phyloP scores from a whole-genome alignment of 352 stramenopile species.

The Pythium dissimile region DNA sequence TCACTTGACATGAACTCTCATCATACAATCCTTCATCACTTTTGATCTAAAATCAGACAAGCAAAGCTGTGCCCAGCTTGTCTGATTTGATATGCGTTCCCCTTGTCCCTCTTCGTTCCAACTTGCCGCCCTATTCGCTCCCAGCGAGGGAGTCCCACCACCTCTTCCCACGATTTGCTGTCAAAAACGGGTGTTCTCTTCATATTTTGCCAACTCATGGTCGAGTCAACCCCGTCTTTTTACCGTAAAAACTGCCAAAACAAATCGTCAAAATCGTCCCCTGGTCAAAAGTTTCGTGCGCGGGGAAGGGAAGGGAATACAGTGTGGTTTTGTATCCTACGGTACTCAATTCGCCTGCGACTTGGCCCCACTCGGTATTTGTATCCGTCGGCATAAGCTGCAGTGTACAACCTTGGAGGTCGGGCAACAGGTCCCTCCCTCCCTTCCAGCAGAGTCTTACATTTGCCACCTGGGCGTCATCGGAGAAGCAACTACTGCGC shows the following conservation, averaged over 20 bases:
- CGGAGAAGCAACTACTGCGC: conserved; percentile 15
- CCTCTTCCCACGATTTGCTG: too few relatives aligned
- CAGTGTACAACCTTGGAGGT: not conserved
- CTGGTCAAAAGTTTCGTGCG: conserved; percentile 8
- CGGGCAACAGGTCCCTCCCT: conserved; percentile 7
- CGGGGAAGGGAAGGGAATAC: conserved; percentile 1
- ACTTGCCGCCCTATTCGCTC: not conserved
- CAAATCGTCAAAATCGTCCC: not conserved
- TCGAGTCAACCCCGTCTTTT: not conserved
- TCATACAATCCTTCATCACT: not conserved
- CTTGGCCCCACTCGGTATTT: conserved; percentile 16
- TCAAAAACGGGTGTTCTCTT: conserved; percentile 10
- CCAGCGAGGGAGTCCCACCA: too few relatives aligned
- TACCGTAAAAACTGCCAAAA: conserved; percentile 20
- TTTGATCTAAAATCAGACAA: too few relatives aligned
- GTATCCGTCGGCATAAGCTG: conserved; percentile 1
- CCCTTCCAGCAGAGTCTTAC: conserved; percentile 22
- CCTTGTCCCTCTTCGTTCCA: conserved; percentile 2
- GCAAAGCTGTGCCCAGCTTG: too few relatives aligned
- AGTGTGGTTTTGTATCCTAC: conserved; percentile 23
- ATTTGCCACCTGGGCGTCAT: conserved; percentile 23
- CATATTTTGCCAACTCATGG: conserved; percentile 4
- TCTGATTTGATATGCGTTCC: conserved; percentile 4
- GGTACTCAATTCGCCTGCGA: not conserved
- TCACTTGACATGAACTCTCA: not conserved